Percentiles rank a stretch among this genome's conserved stretches.
Evolutionary conservation across 352 stramenopile species (phyloP).

Genomic region (Pythium folliculosum): DNA sequence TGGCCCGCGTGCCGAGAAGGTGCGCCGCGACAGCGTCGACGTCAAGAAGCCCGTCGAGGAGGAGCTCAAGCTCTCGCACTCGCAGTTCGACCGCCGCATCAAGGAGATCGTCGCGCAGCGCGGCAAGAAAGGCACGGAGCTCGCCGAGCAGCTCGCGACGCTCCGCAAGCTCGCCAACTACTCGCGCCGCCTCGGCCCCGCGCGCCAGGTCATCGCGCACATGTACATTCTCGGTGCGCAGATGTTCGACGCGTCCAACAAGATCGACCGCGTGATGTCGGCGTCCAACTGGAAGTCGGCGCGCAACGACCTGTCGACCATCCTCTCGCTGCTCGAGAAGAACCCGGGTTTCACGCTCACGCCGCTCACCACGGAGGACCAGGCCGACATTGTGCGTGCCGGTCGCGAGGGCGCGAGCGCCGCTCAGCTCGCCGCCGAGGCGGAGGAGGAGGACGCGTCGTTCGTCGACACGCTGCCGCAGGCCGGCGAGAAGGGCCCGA

Average conservation of each 20-base stretch:
- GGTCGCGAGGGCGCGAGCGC: slow-evolving; percentile 69
- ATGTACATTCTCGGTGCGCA: slow-evolving; percentile 85
- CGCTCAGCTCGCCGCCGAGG: slow-evolving; percentile 47
- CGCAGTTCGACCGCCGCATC: slow-evolving; percentile 82
- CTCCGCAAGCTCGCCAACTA: slow-evolving; percentile 85
- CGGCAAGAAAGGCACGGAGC: slow-evolving; percentile 82
- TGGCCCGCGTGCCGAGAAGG: slow-evolving; percentile 37
- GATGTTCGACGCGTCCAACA: slow-evolving; percentile 81
- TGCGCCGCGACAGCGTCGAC: slow-evolving; percentile 49
- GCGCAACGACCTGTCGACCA: slow-evolving; percentile 59
- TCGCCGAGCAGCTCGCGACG: slow-evolving; percentile 65
- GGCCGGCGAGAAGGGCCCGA: slow-evolving; percentile 70
- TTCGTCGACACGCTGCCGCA: slow-evolving; percentile 75
- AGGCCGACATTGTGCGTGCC: slow-evolving; percentile 80
- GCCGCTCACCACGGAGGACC: slow-evolving; percentile 77
- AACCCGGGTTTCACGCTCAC: slow-evolving; percentile 80
- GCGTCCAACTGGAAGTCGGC: slow-evolving; percentile 75
- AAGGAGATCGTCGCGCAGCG: slow-evolving; percentile 85
- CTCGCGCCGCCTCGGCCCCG: slow-evolving; percentile 68
- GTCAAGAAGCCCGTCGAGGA: slow-evolving; percentile 72
- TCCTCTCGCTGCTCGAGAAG: slow-evolving; percentile 80
- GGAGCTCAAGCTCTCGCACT: slow-evolving; percentile 77
- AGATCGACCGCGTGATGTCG: slow-evolving; percentile 88
- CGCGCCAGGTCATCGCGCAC: slow-evolving; percentile 70
- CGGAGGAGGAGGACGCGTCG: slow-evolving; percentile 88